Conservation (phyloP, 768 basidiomycete species). For the Lentinula boryana region DNA sequence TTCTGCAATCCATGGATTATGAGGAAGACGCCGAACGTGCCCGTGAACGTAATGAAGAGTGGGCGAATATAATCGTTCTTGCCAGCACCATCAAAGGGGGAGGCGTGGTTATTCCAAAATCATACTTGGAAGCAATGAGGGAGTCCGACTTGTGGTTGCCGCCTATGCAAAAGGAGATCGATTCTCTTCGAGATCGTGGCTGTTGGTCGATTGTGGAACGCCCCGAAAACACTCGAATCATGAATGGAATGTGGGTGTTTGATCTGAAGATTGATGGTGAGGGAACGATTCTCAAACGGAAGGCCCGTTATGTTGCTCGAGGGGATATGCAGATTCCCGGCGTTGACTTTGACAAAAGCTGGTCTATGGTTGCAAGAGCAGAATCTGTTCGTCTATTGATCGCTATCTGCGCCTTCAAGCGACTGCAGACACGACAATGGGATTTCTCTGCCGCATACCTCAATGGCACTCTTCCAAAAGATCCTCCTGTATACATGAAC, state of each 20-base stretch:
- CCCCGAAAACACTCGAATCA: not conserved
- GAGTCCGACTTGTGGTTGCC: not conserved
- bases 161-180: not conserved
- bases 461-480: constrained; percentile 10
- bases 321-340: constrained; percentile 25
- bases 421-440: constrained; percentile 4
- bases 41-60: not conserved
- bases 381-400: not conserved
- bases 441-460: constrained; percentile 15
- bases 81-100: not conserved
- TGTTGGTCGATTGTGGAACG: not conserved
- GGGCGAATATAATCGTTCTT: not conserved
- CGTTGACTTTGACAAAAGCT: constrained; percentile 15
- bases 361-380: constrained; percentile 7
- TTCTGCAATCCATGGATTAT: not conserved
- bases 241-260: constrained; percentile 1
- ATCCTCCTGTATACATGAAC: constrained; percentile 12
- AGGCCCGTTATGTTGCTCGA: constrained; percentile 18
- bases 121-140: not conserved
- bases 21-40: not conserved
- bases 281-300: constrained; percentile 18
- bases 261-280: constrained; percentile 18
- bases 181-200: not conserved
- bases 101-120: not conserved
- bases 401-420: not conserved